These are phyloP conservation scores for Phaeotremella skinneri DNA, from an alignment of 768 basidiomycete genomes.

Conservation along the genomic window DNA sequence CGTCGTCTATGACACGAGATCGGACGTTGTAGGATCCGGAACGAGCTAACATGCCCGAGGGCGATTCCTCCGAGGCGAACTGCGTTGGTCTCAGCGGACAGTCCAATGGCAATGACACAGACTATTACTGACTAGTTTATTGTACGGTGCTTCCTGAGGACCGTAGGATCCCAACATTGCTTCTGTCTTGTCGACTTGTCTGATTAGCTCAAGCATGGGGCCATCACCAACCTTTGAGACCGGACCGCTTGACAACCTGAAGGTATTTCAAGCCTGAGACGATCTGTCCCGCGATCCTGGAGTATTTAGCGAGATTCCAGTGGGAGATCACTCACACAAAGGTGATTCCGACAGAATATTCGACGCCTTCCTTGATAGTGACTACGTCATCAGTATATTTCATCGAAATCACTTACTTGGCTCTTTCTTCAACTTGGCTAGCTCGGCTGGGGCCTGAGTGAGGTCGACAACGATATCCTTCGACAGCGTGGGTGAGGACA, in stretches of 20 bases:
- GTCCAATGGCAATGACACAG: conserved; percentile 43
- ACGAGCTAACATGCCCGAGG: conserved; percentile 80
- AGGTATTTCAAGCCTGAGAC: conserved; percentile 64
- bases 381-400: conserved; percentile 23
- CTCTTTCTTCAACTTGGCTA: conserved; percentile 69
- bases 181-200: conserved; percentile 69
- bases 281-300: conserved; percentile 86
- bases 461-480: conserved; percentile 66
- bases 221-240: conserved; percentile 62
- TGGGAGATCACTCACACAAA: conserved; percentile 57
- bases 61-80: conserved; percentile 53
- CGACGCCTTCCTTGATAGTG: conserved; percentile 58
- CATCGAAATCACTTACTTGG: conserved; percentile 57
- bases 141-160: conserved; percentile 67
- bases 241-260: conserved; percentile 79
- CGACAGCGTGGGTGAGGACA: conserved; percentile 72
- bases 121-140: conserved; percentile 54
- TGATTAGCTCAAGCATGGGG: conserved; percentile 6
- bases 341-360: conserved; percentile 63
- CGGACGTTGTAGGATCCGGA: conserved; percentile 72
- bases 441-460: conserved; percentile 54
- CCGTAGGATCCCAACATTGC: conserved; percentile 91
- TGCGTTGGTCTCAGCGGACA: conserved; percentile 63
- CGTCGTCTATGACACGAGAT: conserved; percentile 85
- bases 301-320: conserved; percentile 48